Conservation (phyloP, 1,284 basidiomycete species). For the Mycena citricolor region DNA sequence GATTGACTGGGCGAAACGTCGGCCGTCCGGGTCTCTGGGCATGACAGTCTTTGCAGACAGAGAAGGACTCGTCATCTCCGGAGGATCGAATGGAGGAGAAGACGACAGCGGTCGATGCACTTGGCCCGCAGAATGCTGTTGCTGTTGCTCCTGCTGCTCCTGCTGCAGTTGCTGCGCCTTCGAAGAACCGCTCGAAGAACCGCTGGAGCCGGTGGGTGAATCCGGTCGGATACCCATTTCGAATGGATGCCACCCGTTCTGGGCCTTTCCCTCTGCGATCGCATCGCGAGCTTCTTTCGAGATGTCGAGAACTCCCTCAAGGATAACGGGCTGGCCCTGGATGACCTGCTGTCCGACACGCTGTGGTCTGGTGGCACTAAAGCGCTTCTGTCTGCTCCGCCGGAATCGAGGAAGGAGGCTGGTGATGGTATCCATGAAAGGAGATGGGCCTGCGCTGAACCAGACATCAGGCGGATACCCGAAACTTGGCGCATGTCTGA, state of each 20-base stretch:
- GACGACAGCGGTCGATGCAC: too few relatives aligned
- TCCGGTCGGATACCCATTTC: conserved; percentile 9
- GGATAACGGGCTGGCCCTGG: conserved; percentile 3
- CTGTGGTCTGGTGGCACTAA: background rate
- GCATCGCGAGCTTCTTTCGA: conserved; percentile 19
- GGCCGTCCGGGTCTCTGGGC: too few relatives aligned
- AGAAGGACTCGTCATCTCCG: too few relatives aligned
- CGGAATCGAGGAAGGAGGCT: conserved; percentile 13
- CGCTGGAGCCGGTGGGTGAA: conserved; percentile 9
- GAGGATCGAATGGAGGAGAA: too few relatives aligned
- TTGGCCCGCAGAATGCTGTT: too few relatives aligned
- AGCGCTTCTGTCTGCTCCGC: background rate
- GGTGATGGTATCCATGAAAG: conserved; percentile 7
- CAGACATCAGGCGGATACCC: too few relatives aligned
- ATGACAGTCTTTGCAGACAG: too few relatives aligned
- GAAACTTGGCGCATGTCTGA: too few relatives aligned
- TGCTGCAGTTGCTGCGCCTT: conserved; percentile 1
- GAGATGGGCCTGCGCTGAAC: too few relatives aligned
- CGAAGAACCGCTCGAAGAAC: conserved; percentile 1
- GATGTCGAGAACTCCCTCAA: conserved; percentile 19
- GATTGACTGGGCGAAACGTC: conserved; percentile 2
- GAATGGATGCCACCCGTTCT: conserved; percentile 3
- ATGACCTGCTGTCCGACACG: conserved; percentile 1
- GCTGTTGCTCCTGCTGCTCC: too few relatives aligned
- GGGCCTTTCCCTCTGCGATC: conserved; percentile 10